Evolutionary conservation across 108 stramenopile genomes (phyloP), one percentile per base, ranked within the genome.

Genomic region (Bacterosira constricta): DNA sequence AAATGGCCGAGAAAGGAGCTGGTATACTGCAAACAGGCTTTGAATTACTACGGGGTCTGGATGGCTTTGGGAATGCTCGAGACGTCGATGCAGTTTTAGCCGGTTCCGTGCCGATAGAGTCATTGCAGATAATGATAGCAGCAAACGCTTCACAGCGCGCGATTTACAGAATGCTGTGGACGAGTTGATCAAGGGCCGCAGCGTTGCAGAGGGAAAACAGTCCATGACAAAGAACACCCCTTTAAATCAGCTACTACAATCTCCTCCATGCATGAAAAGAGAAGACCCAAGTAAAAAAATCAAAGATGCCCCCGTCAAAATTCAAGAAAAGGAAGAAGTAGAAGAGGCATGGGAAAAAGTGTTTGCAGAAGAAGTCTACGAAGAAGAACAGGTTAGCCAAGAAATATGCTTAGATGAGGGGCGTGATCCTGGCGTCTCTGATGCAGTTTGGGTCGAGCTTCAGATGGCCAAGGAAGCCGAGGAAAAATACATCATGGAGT

Each of bases 371-470:
- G 23, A 6, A 18, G 23, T 47, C 6, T 4, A 47, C 15, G 0
- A 18, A 47, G 46, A 21, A 47, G 46, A 47, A 6, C 1, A 47
- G 4, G 46, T 5, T 6, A 47, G 46, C 46, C 57, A 59, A 61
- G 59, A 3, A 20, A 15, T 6, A 41, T 8, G 21, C 25, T 9
- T 12, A 51, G 45, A 20, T 18, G 36, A 49, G 38, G 75, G 50
- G 2, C 67, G 61, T 11, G 75, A 77, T 31, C 17, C 52, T 12
- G 68, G 68, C 11, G 75, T 77, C 32, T 50, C 59, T 10, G 66
- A 76, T 69, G 75, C 53, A 25, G 56, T 59, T 37, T 76, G 66
- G 75, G 50, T 38, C 21, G 75, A 59, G 26, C 57, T 76, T 39
- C 60, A 69, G 58, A 55, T 41, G 30, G 77, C 49, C 20, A 63